These are phyloP conservation scores for Grammothele lineata DNA, from an alignment of 768 basidiomycete genomes.

Conservation along the genomic window DNA sequence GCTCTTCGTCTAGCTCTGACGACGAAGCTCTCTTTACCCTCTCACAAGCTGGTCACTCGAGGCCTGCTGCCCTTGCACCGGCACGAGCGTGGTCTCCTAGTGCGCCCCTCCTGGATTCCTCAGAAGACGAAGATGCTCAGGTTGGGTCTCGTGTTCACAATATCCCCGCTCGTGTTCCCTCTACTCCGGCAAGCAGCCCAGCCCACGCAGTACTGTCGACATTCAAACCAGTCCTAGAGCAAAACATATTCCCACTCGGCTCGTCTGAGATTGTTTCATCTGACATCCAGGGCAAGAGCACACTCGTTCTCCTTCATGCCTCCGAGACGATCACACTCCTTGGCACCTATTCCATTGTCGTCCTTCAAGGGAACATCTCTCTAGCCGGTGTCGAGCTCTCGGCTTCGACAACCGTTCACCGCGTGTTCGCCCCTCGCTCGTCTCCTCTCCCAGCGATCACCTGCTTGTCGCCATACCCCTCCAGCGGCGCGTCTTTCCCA, in stretches of 20 bases:
- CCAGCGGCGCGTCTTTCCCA: conserved; percentile 23
- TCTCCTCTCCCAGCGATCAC: conserved; percentile 71
- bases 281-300: conserved; percentile 7
- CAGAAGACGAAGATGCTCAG: conserved; percentile 24
- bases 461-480: conserved; percentile 69
- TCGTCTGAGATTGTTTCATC: conserved; percentile 33
- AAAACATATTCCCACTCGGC: conserved; percentile 45
- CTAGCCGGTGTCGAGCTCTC: conserved; percentile 51
- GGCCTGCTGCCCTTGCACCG: not conserved
- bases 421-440: conserved; percentile 72
- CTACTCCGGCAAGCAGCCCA: too few species aligned
- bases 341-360: conserved; percentile 57
- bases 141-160: not conserved
- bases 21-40: conserved; percentile 2
- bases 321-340: conserved; percentile 60
- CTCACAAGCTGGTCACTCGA: too few species aligned
- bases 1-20: too few species aligned
- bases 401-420: conserved; percentile 38
- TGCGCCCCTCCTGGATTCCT: conserved; percentile 29
- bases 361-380: conserved; percentile 58
- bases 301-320: conserved; percentile 39
- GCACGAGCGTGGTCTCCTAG: conserved; percentile 59
- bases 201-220: conserved; percentile 37
- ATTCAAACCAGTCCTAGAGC: conserved; percentile 40
- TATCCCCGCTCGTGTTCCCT: too few species aligned